Percentiles rank a stretch among this genome's conserved stretches.
phyloP scores from a whole-genome alignment of 2,329 filamentous ascomycete genomes.

The Ascocoryne sarcoides region DNA sequence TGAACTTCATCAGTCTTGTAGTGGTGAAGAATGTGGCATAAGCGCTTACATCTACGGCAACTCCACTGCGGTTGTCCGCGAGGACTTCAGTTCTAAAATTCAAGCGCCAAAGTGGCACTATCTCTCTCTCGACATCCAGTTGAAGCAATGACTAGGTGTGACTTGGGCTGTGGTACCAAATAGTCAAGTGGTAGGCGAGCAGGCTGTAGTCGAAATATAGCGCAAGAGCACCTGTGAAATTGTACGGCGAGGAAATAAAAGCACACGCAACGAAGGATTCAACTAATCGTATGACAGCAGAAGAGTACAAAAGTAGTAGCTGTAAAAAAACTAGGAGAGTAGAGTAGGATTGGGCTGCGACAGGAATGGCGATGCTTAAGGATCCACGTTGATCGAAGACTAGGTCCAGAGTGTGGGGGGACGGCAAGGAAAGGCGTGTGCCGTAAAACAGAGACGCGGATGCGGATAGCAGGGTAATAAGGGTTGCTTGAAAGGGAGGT shows the following conservation, averaged over 20 bases:
- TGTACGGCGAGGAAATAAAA: conserved; percentile 15
- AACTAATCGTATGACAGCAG: conserved; percentile 13
- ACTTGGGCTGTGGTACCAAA: conserved; percentile 15
- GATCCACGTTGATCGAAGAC: conserved; percentile 8
- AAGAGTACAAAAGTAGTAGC: conserved; percentile 9
- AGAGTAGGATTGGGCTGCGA: conserved; percentile 11
- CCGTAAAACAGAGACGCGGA: no score
- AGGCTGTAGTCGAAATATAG: conserved; percentile 7
- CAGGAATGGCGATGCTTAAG: conserved; percentile 1
- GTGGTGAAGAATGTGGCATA: not conserved
- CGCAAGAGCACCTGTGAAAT: conserved; percentile 21
- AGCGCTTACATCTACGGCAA: not conserved
- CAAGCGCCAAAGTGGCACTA: no score
- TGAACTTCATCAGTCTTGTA: conserved; percentile 11
- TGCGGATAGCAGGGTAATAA: no score
- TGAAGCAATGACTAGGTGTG: conserved; percentile 11
- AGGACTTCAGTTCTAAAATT: conserved; percentile 19
- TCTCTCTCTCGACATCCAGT: no score
- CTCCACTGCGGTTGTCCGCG: conserved; percentile 18
- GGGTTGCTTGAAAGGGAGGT: no score
- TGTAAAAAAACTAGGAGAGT: no score
- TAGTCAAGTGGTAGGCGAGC: conserved; percentile 6
- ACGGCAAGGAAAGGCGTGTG: not conserved
- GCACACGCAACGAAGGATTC: conserved; percentile 5
- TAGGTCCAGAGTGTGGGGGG: conserved; percentile 13